phyloP scores from a whole-genome alignment of 2,329 filamentous ascomycete genomes.

The Furcasterigmium sp. region DNA sequence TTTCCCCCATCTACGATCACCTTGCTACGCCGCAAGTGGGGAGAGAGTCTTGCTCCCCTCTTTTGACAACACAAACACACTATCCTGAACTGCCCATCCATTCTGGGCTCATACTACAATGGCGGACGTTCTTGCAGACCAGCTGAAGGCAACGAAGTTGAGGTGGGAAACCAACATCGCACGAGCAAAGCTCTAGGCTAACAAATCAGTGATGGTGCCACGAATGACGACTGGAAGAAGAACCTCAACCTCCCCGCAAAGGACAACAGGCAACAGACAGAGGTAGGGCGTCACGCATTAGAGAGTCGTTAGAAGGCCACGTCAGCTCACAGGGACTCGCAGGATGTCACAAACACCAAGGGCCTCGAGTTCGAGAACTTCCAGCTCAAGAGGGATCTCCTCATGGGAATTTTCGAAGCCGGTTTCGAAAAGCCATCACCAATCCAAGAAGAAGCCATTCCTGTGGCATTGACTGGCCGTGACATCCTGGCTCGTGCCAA shows the following conservation, averaged over 20 bases:
- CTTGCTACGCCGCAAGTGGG: too few species aligned
- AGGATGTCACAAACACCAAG: conserved; percentile 98
- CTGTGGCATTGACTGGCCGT: conserved; percentile 88
- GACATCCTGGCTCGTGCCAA: conserved; percentile 96
- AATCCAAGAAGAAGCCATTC: conserved; percentile 98
- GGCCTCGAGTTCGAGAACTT: conserved; percentile 98
- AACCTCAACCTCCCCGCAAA: conserved; percentile 66
- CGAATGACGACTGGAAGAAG: conserved; percentile 67
- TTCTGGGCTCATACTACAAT: conserved; percentile 15
- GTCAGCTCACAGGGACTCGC: too few species aligned
- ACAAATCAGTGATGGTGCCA: conserved; percentile 40
- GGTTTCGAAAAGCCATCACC: conserved; percentile 98
- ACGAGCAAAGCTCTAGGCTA: conserved; percentile 18
- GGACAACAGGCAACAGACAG: conserved; percentile 75
- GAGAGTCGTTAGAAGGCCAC: neutral
- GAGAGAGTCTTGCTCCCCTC: neutral
- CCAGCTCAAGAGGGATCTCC: conserved; percentile 84
- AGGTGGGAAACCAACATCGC: conserved; percentile 23
- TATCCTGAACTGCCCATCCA: too few species aligned
- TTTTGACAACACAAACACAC: neutral
- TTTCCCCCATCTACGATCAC: neutral
- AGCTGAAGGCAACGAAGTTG: conserved; percentile 35
- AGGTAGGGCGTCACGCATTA: conserved; percentile 57
- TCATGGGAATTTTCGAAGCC: conserved; percentile 99
- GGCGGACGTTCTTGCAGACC: conserved; percentile 40